phyloP scores from a whole-genome alignment of 192 early-diverging fungal species.

The Rhizoclosmatium globosum region DNA sequence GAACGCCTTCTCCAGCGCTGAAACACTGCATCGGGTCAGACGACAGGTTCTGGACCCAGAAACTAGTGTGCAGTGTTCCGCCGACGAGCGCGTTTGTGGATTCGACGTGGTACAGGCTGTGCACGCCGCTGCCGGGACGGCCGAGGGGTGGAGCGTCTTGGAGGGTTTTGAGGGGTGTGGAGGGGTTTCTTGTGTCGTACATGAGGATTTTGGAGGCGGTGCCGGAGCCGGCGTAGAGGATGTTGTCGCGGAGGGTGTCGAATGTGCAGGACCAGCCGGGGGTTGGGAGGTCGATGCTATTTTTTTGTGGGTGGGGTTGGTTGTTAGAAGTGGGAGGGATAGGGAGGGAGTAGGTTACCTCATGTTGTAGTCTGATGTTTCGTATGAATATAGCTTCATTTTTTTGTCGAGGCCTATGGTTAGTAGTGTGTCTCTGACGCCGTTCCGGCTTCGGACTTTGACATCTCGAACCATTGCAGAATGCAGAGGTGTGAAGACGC shows the following conservation, averaged over 20 bases:
- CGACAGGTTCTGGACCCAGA: not conserved
- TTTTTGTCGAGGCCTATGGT: not conserved
- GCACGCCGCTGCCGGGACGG: not conserved
- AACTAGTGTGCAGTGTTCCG: not conserved
- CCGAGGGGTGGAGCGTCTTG: not conserved
- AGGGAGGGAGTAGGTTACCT: not conserved
- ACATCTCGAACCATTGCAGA: constrained; percentile 3
- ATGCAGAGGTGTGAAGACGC: not conserved
- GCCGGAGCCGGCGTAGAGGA: not conserved
- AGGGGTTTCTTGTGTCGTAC: not conserved
- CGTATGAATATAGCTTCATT: not conserved
- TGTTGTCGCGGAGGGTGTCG: not conserved
- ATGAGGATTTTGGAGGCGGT: not conserved
- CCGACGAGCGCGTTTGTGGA: not conserved
- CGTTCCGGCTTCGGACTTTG: not conserved
- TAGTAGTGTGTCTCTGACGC: not conserved
- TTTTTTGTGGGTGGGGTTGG: too few relatives aligned
- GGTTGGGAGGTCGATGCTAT: constrained; percentile 1
- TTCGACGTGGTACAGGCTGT: not conserved
- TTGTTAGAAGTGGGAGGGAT: too few relatives aligned
- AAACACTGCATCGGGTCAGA: not conserved
- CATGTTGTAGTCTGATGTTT: not conserved
- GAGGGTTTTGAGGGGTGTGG: not conserved
- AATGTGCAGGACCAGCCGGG: not conserved
- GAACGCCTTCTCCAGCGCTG: too few relatives aligned